Conservation (phyloP, 371 early-diverging fungal genomes). For the Mucor piriformis region DNA sequence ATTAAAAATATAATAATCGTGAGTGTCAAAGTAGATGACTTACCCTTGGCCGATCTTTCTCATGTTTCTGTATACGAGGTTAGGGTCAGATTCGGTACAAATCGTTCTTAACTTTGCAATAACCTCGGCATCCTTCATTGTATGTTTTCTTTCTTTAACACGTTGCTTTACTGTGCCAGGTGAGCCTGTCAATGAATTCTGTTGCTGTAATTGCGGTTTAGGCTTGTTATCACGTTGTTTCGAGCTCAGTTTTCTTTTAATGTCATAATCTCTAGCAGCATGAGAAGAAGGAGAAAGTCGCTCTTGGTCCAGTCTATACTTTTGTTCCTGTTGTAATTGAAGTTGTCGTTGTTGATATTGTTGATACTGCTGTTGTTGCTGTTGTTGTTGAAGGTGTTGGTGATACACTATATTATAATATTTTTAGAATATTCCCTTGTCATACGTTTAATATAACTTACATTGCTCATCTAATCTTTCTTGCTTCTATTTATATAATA, state of each 20-base stretch:
- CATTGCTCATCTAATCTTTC: slow-evolving; percentile 18
- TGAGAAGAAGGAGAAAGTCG: slow-evolving; percentile 25
- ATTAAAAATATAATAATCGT: not conserved
- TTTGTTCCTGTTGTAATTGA: slow-evolving; percentile 14
- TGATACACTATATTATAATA: slow-evolving; percentile 24
- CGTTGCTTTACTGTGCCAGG: slow-evolving; percentile 52
- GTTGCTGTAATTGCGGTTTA: slow-evolving; percentile 27
- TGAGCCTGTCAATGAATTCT: slow-evolving; percentile 33
- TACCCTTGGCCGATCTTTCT: slow-evolving; percentile 95
- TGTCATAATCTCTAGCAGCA: slow-evolving; percentile 52
- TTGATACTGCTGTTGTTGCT: slow-evolving; percentile 19
- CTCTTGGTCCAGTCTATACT: slow-evolving; percentile 17
- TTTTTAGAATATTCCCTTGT: slow-evolving; percentile 2
- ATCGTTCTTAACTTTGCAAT: slow-evolving; percentile 85
- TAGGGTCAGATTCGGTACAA: slow-evolving; percentile 91
- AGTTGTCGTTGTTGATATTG: slow-evolving; percentile 19
- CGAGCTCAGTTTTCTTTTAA: slow-evolving; percentile 45
- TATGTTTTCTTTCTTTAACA: slow-evolving; percentile 46
- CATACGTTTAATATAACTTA: slow-evolving; percentile 8
- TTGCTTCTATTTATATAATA: slow-evolving; percentile 8
- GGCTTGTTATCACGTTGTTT: slow-evolving; percentile 53
- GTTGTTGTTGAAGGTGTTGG: slow-evolving; percentile 16
- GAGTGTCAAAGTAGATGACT: slow-evolving; percentile 3
- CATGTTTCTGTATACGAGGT: slow-evolving; percentile 74
- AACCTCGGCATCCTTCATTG: slow-evolving; percentile 71